Conservation (phyloP, 345 rosid species). For the Geranium rotundifolium region DNA sequence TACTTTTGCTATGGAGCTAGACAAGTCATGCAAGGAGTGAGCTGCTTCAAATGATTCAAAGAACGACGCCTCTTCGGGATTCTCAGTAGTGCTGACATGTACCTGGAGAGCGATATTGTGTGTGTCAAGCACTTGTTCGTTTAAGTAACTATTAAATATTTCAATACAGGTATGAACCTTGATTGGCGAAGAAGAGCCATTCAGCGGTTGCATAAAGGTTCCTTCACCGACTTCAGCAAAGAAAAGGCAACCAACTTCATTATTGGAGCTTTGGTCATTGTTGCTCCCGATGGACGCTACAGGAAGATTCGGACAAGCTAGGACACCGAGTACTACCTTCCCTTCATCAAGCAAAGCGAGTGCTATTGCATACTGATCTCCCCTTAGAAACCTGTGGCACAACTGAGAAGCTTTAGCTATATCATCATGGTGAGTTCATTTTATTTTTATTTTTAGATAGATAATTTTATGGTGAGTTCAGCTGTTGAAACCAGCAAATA, state of each 20-base stretch:
- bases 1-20: slow-evolving; percentile 65
- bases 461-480: too few species aligned
- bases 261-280: slow-evolving; percentile 12
- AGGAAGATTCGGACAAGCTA: slow-evolving; percentile 97
- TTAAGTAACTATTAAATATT: too few species aligned
- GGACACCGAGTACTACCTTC: slow-evolving; percentile 79
- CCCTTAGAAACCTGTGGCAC: slow-evolving; percentile 59
- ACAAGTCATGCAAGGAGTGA: slow-evolving; percentile 62
- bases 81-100: slow-evolving; percentile 59
- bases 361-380: slow-evolving; percentile 92
- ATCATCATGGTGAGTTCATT: background rate
- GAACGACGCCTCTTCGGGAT: slow-evolving; percentile 81
- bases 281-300: slow-evolving; percentile 36
- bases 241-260: slow-evolving; percentile 69
- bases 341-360: slow-evolving; percentile 82
- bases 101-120: slow-evolving; percentile 32
- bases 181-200: slow-evolving; percentile 32
- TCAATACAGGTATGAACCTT: slow-evolving; percentile 29
- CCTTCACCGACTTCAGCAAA: slow-evolving; percentile 65
- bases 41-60: slow-evolving; percentile 89
- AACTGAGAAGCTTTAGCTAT: too few species aligned
- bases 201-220: slow-evolving; percentile 67
- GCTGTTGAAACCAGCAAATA: too few species aligned
- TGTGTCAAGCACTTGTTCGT: too few species aligned
- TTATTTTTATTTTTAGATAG: too few species aligned